phyloP scores from a whole-genome alignment of 2,329 filamentous ascomycete genomes.

The Metarhizium humberi region DNA sequence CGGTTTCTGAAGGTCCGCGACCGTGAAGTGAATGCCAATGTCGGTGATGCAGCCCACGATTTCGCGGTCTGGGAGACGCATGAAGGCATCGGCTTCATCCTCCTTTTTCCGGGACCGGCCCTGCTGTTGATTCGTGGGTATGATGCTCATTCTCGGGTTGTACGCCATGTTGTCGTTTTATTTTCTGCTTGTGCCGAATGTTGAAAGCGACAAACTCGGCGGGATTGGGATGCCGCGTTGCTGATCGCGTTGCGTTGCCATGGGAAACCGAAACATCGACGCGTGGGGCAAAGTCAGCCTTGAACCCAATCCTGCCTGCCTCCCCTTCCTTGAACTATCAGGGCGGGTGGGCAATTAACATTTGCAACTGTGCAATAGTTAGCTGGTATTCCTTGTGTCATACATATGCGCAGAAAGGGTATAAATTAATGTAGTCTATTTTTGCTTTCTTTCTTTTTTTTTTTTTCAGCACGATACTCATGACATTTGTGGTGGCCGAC shows the following conservation, averaged over 20 bases:
- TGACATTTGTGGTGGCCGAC: too few species aligned
- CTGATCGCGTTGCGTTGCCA: constrained; percentile 6
- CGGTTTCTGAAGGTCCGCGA: constrained; percentile 84
- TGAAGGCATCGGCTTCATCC: constrained; percentile 49
- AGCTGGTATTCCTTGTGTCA: too few species aligned
- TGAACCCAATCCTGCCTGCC: too few species aligned
- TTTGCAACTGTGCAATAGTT: too few species aligned
- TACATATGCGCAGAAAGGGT: too few species aligned
- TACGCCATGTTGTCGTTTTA: constrained; percentile 40
- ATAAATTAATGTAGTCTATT: too few species aligned
- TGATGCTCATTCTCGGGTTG: constrained; percentile 52
- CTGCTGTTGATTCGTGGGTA: constrained; percentile 40
- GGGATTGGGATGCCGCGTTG: not conserved
- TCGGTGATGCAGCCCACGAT: constrained; percentile 97
- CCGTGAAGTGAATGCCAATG: constrained; percentile 82
- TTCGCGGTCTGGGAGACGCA: constrained; percentile 58
- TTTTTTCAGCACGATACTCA: too few species aligned
- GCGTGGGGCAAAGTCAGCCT: too few species aligned
- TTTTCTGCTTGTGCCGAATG: not conserved
- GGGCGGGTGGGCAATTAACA: too few species aligned
- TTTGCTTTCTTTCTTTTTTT: too few species aligned
- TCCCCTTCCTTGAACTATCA: too few species aligned
- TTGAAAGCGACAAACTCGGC: too few species aligned
- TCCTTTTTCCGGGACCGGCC: constrained; percentile 48
- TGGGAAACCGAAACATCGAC: constrained; percentile 3